phyloP scores from a whole-genome alignment of 192 early-diverging fungal species.

The Umbelopsis ramanniana region DNA sequence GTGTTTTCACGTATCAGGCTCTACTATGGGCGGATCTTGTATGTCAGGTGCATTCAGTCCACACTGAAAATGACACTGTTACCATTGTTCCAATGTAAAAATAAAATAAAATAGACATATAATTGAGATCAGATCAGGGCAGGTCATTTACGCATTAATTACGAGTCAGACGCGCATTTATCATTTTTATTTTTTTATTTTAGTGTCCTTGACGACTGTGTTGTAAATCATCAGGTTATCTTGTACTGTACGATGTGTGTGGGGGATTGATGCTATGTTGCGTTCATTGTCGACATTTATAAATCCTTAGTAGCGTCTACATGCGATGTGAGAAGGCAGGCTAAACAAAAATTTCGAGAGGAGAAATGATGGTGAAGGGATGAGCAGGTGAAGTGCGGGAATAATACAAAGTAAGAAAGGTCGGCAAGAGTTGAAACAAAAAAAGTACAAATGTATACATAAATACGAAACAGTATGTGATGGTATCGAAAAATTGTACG shows the following conservation, averaged over 20 bases:
- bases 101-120: neutral
- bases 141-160: too few relatives aligned
- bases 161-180: too few relatives aligned
- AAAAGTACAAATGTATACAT: too few relatives aligned
- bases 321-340: too few relatives aligned
- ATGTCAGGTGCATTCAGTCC: conserved; percentile 19
- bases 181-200: neutral
- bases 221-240: neutral
- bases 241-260: neutral
- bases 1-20: conserved; percentile 20
- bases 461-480: neutral
- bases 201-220: neutral
- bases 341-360: too few relatives aligned
- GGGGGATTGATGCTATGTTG: neutral
- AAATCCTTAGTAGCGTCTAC: neutral
- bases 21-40: conserved; percentile 38
- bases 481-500: neutral
- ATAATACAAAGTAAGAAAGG: too few relatives aligned
- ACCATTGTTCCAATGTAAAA: conserved; percentile 31
- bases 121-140: too few relatives aligned
- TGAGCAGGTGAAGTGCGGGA: too few relatives aligned
- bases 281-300: neutral
- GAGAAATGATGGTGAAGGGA: too few relatives aligned
- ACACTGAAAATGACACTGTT: conserved; percentile 17
- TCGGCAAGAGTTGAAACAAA: too few relatives aligned